Conservation (phyloP, 2,329 filamentous ascomycete species). For the Neocatenulostroma microsporum region DNA sequence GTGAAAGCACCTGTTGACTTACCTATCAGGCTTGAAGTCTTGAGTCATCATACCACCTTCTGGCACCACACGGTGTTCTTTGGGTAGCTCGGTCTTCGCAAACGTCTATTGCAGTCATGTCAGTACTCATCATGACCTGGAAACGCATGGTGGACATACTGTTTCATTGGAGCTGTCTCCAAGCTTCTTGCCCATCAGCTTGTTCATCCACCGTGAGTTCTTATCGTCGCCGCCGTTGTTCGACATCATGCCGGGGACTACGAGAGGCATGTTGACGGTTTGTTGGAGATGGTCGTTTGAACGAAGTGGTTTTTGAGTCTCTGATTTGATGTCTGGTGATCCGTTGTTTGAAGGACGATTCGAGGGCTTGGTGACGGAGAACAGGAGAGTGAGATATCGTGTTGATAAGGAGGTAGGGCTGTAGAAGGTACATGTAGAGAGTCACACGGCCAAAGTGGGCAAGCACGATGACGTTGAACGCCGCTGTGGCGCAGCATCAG, state of each 20-base stretch:
- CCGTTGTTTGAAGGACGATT: too few species aligned
- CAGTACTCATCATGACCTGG: background rate
- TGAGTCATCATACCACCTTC: conserved; percentile 40
- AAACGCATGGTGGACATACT: conserved; percentile 22
- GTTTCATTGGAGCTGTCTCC: conserved; percentile 40
- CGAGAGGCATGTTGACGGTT: conserved; percentile 46
- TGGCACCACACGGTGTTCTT: conserved; percentile 41
- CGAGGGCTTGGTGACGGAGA: too few species aligned
- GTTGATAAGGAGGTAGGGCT: too few species aligned
- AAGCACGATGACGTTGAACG: too few species aligned
- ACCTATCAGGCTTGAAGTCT: conserved; percentile 43
- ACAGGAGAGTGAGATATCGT: too few species aligned
- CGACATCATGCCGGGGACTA: conserved; percentile 41
- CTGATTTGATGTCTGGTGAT: background rate
- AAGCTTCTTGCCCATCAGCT: conserved; percentile 47
- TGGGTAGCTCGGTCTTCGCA: conserved; percentile 42
- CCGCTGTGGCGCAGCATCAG: too few species aligned
- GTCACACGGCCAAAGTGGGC: too few species aligned
- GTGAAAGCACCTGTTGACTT: conserved; percentile 6
- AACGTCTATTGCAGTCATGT: conserved; percentile 36
- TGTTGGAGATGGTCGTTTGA: background rate
- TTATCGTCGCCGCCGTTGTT: conserved; percentile 30
- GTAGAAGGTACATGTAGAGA: too few species aligned
- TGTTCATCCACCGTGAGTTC: conserved; percentile 38
- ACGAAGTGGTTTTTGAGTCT: background rate